Evolutionary conservation across 2,329 filamentous ascomycete species (phyloP), one percentile per base, ranked within the genome.

Genomic region (Septoria petroselini): DNA sequence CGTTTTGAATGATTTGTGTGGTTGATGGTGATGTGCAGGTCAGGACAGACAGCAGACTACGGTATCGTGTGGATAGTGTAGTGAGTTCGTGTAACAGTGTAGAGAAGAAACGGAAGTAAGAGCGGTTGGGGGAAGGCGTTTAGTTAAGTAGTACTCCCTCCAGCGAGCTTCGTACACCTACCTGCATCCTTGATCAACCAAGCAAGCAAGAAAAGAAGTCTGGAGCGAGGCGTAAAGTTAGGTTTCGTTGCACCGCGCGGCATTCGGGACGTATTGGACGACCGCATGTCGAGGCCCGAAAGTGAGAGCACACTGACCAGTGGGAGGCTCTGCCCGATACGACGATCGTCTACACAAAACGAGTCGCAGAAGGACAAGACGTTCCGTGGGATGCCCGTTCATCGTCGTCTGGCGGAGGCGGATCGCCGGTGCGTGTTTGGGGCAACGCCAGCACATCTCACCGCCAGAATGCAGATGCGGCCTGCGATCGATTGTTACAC

Each of bases 371-470:
- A n/a, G n/a, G n/a, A n/a, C 8, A 27, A 46, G 41, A 44, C 33
- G 19, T 44, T 34, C 41, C 30, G 41, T 42, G 40, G 40, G 30
- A 33, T 33, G 30, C 30, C 30, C 6, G 6, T n/a, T n/a, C n/a
- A n/a, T n/a, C n/a, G n/a, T 33, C 14, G 11, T 15, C 12, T 33
- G 11, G 30, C 33, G 9, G 33, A 15, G 33, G 5, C 33, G 12
- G 17, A 14, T 35, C 33, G 33, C 34, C 17, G 34, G 34, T 7
- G 14, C 14, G 3, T 19, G n/a, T 23, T 27, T 44, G 5, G 41
- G 30, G 19, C 19, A 17, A 41, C 37, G 45, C 35, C 47, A 50
- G 47, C 47, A 43, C 47, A 44, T 43, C 47, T 50, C 47, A 43
- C 47, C 40, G 47, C 39, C 40, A 25, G 33, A 34, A 7, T 17